Evolutionary conservation across 192 early-diverging fungal genomes (phyloP).

Genomic region (Umbelopsis isabellina): DNA sequence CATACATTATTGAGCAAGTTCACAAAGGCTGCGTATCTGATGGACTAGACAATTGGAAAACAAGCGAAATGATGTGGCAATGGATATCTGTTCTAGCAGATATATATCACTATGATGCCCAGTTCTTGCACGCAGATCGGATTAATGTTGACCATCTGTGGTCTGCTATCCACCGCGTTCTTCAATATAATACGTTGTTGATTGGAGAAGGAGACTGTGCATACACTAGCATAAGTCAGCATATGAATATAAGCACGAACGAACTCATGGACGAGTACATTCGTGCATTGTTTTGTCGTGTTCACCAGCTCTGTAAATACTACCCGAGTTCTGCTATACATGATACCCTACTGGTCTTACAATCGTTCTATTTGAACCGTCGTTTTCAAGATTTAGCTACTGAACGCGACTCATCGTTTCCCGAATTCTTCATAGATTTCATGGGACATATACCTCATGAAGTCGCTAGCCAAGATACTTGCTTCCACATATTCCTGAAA

Average conservation of each 20-base stretch:
- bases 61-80: neutral
- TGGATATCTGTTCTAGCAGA: slow-evolving; percentile 3
- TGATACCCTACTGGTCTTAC: neutral
- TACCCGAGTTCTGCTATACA: neutral
- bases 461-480: slow-evolving; percentile 11
- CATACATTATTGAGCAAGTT: neutral
- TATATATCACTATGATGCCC: neutral
- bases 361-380: slow-evolving; percentile 2
- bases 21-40: neutral
- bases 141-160: neutral
- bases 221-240: neutral
- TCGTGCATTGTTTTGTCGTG: slow-evolving; percentile 7
- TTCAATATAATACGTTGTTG: neutral
- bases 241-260: neutral
- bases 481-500: slow-evolving; percentile 24
- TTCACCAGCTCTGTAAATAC: slow-evolving; percentile 1
- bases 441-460: slow-evolving; percentile 20
- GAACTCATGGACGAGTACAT: slow-evolving; percentile 14
- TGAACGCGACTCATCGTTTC: slow-evolving; percentile 22
- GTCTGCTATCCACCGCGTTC: neutral
- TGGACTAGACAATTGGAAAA: neutral
- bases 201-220: neutral
- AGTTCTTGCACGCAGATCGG: neutral
- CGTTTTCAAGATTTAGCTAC: slow-evolving; percentile 17
- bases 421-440: slow-evolving; percentile 19